A percentile compares a stretch with the other conserved stretches of the same genome.
phyloP scores from a whole-genome alignment of 2,329 filamentous ascomycete genomes.

The Pestalotiopsis sp. region DNA sequence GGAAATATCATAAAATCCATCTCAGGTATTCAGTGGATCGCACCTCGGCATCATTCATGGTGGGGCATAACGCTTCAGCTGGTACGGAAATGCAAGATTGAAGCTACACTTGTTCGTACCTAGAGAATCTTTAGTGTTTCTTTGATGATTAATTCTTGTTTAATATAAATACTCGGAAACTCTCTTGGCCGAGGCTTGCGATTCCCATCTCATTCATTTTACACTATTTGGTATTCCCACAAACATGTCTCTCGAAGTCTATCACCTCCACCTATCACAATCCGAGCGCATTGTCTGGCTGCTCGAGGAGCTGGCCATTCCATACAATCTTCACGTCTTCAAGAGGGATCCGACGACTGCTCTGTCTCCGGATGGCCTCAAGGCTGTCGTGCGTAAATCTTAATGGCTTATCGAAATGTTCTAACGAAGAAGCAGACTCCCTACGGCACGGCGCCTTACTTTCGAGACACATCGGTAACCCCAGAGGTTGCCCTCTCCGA shows the following conservation, averaged over 20 bases:
- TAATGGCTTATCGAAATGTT: neutral
- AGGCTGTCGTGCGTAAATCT: conserved; percentile 8
- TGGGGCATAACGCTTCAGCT: neutral
- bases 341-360: conserved; percentile 11
- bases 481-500: conserved; percentile 9
- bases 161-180: no score
- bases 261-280: conserved; percentile 19
- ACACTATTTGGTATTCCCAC: neutral
- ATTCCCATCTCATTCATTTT: neutral
- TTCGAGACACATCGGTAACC: conserved; percentile 8
- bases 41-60: neutral
- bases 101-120: neutral
- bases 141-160: no score
- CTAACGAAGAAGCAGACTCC: conserved; percentile 6
- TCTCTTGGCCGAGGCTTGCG: no score
- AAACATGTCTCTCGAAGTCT: conserved; percentile 19
- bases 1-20: neutral
- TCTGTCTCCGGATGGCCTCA: conserved; percentile 11
- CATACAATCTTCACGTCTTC: conserved; percentile 15
- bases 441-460: conserved; percentile 12
- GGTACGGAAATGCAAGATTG: no score
- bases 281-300: conserved; percentile 21
- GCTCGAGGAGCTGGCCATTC: conserved; percentile 17
- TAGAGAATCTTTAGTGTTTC: no score
- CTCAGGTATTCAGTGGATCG: neutral